Percentiles rank a stretch among this genome's conserved stretches.
phyloP scores from a whole-genome alignment of 1,284 basidiomycete species.

The Leccinum pallidistipes region DNA sequence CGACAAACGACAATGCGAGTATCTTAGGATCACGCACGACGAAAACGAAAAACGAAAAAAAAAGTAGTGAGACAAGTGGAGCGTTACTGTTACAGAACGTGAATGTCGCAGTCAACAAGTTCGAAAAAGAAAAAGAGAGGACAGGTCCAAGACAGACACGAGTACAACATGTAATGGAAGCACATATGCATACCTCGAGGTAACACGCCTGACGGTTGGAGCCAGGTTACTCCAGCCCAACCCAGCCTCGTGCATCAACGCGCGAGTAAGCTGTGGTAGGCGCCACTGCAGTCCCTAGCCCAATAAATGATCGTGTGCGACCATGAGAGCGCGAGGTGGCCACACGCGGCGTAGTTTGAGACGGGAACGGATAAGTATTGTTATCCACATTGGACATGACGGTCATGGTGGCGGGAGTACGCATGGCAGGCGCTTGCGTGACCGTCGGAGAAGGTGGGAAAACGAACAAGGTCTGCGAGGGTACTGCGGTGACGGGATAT shows the following conservation, averaged over 20 bases:
- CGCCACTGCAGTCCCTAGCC: slow-evolving; percentile 61
- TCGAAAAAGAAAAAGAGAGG: not conserved
- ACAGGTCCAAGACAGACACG: slow-evolving; percentile 26
- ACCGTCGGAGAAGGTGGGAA: slow-evolving; percentile 77
- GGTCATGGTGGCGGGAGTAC: slow-evolving; percentile 73
- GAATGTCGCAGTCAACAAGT: slow-evolving; percentile 20
- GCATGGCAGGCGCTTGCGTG: slow-evolving; percentile 40
- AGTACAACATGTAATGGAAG: slow-evolving; percentile 17
- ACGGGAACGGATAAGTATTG: slow-evolving; percentile 56
- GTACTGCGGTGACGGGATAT: slow-evolving; percentile 34
- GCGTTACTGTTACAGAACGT: slow-evolving; percentile 33
- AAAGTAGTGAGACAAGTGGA: slow-evolving; percentile 11
- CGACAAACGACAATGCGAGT: slow-evolving; percentile 11
- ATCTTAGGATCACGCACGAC: slow-evolving; percentile 11
- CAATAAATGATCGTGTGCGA: slow-evolving; percentile 69
- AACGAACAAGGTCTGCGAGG: slow-evolving; percentile 78
- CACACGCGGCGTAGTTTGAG: slow-evolving; percentile 67
- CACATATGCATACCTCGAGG: slow-evolving; percentile 15
- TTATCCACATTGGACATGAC: slow-evolving; percentile 56
- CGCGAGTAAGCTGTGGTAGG: slow-evolving; percentile 81
- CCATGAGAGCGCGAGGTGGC: slow-evolving; percentile 66
- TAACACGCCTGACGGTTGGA: slow-evolving; percentile 9
- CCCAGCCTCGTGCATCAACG: slow-evolving; percentile 76
- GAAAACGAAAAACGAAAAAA: slow-evolving; percentile 3
- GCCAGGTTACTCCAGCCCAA: slow-evolving; percentile 48